Base-by-base conservation (phyloP, 495 filamentous ascomycete genomes). In the Daldinia bambusicola region DNA sequence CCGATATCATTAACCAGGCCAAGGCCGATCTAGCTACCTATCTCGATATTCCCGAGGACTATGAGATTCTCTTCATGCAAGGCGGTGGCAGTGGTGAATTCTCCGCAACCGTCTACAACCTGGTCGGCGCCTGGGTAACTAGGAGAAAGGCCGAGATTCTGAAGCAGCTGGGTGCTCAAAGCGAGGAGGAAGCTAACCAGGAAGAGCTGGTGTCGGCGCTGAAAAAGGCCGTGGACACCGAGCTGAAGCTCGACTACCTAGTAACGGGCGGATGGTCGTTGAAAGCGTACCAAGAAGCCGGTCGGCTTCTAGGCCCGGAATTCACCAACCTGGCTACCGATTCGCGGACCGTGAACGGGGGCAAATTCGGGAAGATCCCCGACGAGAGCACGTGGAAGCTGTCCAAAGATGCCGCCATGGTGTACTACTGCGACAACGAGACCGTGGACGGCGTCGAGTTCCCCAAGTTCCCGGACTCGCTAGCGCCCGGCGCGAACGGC, bases 341-440 rank as follows among this genome's bases (percentile, higher is more conserved):
- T 78, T 82, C 91, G 6, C 85, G 91, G 40, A 86, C 87, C 62
- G 77, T 77, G 61, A 93, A 92, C 71, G 84, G 85, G 67, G 93
- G 92, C n/a, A 97, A 96, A 80, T 98, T 97, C 70, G 92, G 93
- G 20, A 88, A 80, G 66, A 97, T 98, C 48, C 90, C 95, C 0
- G 82, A 87, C 9, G 89, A 93, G 78, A 84, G 84, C 59, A 85
- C 84, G 12, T 98, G 94, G 95, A 89, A 84, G 10, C 83, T 96
- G 65, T 93, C 89, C 58, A 85, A 88, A 22, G 85, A 87, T 30
- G 86, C 91, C n/a, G 91, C 93, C 0, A 85, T 94, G 76, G 89
- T 94, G n/a, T 98, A 98, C 80, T 93, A 89, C 74, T 98, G 95
- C 80, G 93, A 95, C 78, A 98, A 98, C 69, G 95, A 98, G 84